Evolutionary conservation across 805 yeast species (phyloP), one percentile per base, ranked within the genome.

Genomic region (Priceomyces fermenticarens): DNA sequence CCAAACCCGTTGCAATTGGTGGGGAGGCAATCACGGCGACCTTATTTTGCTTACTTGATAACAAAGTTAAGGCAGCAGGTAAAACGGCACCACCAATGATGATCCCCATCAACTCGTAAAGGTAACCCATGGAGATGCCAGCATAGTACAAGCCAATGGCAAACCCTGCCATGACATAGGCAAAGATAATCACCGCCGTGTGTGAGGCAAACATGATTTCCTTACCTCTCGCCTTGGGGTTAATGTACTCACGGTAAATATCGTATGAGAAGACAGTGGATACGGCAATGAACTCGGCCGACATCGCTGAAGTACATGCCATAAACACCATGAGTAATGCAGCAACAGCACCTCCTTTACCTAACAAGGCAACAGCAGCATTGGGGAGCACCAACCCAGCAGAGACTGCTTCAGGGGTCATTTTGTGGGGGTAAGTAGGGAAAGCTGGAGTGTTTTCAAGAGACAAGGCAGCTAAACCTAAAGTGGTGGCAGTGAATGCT

Each of bases 291-390:
- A 89, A 77, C 63, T 89, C 96, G 30, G 96, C 91, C 26, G 95
- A 85, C 77, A 87, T 80, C 17, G 97, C 96, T 36, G 95, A 85
- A 0, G 97, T 89, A 32, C 85, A 91, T 17, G 97, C 96, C 90
- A 88, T 85, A 63, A 89, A 89, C 9, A 88, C 78, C 71, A 89
- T 65, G 27, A 89, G 60, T 47, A 89, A 72, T 8, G 89, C 76
- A 28, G 90, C 90, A 36, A 80, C 90, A 3, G 95, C 95, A 46
- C 97, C 97, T 52, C 91, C 87, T 47, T 73, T 83, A 39, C 97
- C 97, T 64, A 89, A 71, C 32, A 89, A 65, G 0, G 96, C 88
- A 32, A 80, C 84, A 1, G 96, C 95, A 30, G 96, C 85, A 47
- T 78, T 78, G 7, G 88, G 88, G 41, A 85, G 67, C 8, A 80